Evolutionary conservation across 1,139 yeast species (phyloP), one percentile per base, ranked within the genome.

Genomic region (Magnusiomyces tetraspermus): DNA sequence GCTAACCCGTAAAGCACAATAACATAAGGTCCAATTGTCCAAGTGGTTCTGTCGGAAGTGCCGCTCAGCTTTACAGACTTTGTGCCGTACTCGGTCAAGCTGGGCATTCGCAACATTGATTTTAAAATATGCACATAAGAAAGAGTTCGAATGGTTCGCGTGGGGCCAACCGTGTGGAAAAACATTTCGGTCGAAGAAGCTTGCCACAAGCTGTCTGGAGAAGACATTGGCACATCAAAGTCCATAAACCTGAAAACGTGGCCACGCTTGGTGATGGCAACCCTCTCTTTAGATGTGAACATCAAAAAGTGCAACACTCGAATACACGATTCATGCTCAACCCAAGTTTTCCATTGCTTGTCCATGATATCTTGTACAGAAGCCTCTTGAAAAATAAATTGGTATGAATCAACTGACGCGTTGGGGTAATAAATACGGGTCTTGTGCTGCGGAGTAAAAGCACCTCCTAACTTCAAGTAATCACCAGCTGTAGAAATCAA

Each of bases 261-360:
- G 54, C 41, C 56, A 58, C 38, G 56, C 51, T 4, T 61, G 57
- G 21, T 55, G 44, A 33, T 51, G 47, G 30, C 56, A 45, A 23
- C 51, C 56, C 38, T 58, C 48, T 31, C 37, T 46, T 48, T 59
- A 56, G 33, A 59, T 53, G 45, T 59, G 58, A 13, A 60, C 61
- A 46, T 59, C 2, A 67, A 59, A 52, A 63, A 60, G 54, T 60
- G 62, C 4, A 59, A 57, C 1, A 66, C 53, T 21, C 71, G 63
- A 51, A 65, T 65, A 48, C 62, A 55, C 19, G 64, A 52, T 52
- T 68, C 72, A 48, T 62, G 59, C 17, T 57, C 50, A 21, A 62
- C 59, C 71, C 72, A 68, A 41, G 66, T 67, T 33, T 53, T 57
- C 71, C 72, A 68, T 40, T 63, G 64, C 30, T 53, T 49, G 44